Percentiles rank a stretch among this genome's conserved stretches.
Evolutionary conservation across 148 eudicot genomes (phyloP).

Genomic region (Bassia scoparia): DNA sequence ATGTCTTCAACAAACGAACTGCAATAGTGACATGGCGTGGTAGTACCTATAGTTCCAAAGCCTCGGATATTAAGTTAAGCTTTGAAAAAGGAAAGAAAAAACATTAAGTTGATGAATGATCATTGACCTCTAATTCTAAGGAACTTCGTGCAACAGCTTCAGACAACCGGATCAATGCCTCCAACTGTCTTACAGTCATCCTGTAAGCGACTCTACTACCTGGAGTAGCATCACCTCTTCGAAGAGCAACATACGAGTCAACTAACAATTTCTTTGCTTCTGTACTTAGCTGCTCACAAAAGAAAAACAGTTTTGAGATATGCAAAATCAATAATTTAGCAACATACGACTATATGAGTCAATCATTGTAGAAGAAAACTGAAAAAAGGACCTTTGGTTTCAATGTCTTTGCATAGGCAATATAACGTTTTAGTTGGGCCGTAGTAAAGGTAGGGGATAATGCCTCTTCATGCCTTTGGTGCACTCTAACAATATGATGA

Average conservation of each 20-base stretch:
- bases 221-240: conserved; percentile 88
- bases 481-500: conserved; percentile 90
- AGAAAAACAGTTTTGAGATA: background rate
- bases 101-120: conserved; percentile 3
- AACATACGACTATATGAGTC: no score
- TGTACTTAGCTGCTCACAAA: conserved; percentile 52
- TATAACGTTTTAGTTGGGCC: conserved; percentile 81
- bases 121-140: conserved; percentile 62
- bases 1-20: conserved; percentile 79
- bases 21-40: conserved; percentile 83
- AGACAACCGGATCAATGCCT: conserved; percentile 88
- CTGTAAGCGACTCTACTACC: conserved; percentile 96
- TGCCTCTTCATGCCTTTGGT: conserved; percentile 89
- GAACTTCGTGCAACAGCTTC: conserved; percentile 88
- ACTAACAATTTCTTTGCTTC: conserved; percentile 85
- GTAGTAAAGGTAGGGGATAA: conserved; percentile 85
- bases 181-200: conserved; percentile 97
- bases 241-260: conserved; percentile 81
- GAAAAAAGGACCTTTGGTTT: conserved; percentile 66
- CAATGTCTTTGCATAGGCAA: conserved; percentile 74
- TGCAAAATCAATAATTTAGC: background rate
- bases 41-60: conserved; percentile 48
- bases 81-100: background rate
- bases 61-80: background rate
- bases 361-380: conserved; percentile 1